Evolutionary conservation across 2,329 filamentous ascomycete species (phyloP), one percentile per base, ranked within the genome.

Genomic region (Neonectria punicea): DNA sequence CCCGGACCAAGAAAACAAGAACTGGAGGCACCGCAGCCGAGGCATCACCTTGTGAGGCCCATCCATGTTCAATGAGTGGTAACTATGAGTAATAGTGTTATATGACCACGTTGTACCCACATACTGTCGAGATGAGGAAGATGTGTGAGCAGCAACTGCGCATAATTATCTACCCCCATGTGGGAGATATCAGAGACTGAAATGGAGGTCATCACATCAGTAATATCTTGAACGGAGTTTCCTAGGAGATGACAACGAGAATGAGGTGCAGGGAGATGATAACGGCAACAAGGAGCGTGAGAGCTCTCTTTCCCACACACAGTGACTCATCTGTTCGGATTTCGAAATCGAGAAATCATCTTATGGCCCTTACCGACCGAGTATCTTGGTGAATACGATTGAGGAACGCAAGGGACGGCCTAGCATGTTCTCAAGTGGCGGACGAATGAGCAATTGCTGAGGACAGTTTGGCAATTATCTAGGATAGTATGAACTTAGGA

Each of bases 401-500:
- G 28, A 85, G 53, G 55, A 85, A 81, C 69, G 89, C 85, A 14
- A 89, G 66, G 2, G 88, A 65, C 0, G 87, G 87, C 79, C 82
- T 25, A 25, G 5, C 5, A 25, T 84, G 73, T 90, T 91, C 83
- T 86, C 87, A 4, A 80, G 79, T 28, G 82, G 86, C 0, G 89
- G 83, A 2, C 85, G 84, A 9, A 90, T 79, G 0, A 87, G 89
- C n/a, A 89, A 75, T 91, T 86, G 25, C 87, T 88, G 9, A 90
- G 88, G 8, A 90, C 84, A 43, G 84, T 86, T 22, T 86, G 83
- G 63, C 84, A 85, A 9, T 86, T 89, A 76, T 89, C 86, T 0
- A 89, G 90, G 8, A 90, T 81, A 5, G 86, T 81, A 11, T 90
- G 68, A 3, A 84, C 71, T 63, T 87, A 87, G 0, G 83, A 3